Percentiles rank a stretch among this genome's conserved stretches.
phyloP scores from a whole-genome alignment of 768 basidiomycete genomes.

The Candolleomyces aberdarensis region DNA sequence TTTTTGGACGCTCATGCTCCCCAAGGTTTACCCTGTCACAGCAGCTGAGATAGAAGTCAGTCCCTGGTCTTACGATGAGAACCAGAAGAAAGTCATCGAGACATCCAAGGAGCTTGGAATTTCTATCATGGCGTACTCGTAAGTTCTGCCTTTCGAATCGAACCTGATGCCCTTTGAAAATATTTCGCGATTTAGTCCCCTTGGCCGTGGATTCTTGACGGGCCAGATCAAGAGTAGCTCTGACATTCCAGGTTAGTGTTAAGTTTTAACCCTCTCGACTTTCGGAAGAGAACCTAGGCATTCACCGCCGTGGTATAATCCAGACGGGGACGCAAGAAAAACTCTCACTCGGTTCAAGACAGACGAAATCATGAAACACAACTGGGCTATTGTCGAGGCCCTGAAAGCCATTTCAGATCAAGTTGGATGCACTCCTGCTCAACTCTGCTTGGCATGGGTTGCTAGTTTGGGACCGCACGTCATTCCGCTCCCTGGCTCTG shows the following conservation, averaged over 20 bases:
- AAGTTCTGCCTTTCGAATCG: conserved; percentile 9
- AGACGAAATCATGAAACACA: conserved; percentile 11
- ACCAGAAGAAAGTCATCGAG: too few relatives aligned
- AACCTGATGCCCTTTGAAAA: conserved; percentile 8
- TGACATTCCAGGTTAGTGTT: conserved; percentile 17
- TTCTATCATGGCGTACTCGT: conserved; percentile 59
- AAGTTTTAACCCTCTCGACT: not conserved
- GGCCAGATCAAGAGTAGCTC: conserved; percentile 40
- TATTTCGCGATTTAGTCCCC: conserved; percentile 33
- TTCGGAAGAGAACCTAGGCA: too few relatives aligned
- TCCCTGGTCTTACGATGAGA: conserved; percentile 53
- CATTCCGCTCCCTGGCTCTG: conserved; percentile 51
- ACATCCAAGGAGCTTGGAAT: conserved; percentile 55
- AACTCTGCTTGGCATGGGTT: conserved; percentile 46
- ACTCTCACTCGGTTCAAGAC: not conserved
- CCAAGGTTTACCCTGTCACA: conserved; percentile 47
- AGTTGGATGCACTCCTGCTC: conserved; percentile 41
- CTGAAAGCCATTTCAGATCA: conserved; percentile 34
- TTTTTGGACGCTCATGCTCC: not conserved
- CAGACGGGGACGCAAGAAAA: conserved; percentile 39
- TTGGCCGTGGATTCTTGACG: conserved; percentile 52
- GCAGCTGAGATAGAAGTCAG: conserved; percentile 69
- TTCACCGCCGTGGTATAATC: too few relatives aligned
- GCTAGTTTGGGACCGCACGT: conserved; percentile 34
- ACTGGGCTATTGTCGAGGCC: conserved; percentile 41